A percentile compares a stretch with the other conserved stretches of the same genome.
Conservation (phyloP, 352 stramenopile genomes). For the Vaucheria bursata region DNA sequence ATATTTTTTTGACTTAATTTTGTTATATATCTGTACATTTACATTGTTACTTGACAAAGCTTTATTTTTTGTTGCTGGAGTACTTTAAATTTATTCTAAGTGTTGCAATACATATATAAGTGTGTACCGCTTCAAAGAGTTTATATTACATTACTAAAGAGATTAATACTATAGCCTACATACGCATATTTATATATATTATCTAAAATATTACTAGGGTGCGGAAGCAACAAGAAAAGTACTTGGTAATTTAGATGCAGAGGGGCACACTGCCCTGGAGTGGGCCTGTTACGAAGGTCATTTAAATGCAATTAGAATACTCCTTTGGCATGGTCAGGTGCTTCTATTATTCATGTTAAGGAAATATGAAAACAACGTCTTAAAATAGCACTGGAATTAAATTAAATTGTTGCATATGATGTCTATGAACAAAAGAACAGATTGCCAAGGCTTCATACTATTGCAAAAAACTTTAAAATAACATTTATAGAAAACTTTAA, state of each 20-base stretch:
- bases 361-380: too few species aligned
- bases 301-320: conserved; percentile 15
- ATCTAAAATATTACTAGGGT: background rate
- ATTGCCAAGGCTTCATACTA: too few species aligned
- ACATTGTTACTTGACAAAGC: background rate
- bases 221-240: background rate
- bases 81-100: background rate
- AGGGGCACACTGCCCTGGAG: conserved; percentile 39
- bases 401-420: too few species aligned
- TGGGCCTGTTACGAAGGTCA: conserved; percentile 38
- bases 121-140: background rate
- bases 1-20: too few species aligned
- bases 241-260: conserved; percentile 4
- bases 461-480: too few species aligned
- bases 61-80: background rate
- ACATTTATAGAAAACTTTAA: too few species aligned
- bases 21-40: background rate
- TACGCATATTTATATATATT: background rate
- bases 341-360: background rate
- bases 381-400: too few species aligned
- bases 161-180: background rate
- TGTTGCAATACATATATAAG: background rate
- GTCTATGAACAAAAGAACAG: too few species aligned
- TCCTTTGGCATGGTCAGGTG: conserved; percentile 16
- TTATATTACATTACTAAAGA: background rate